Percentiles rank a stretch among this genome's conserved stretches.
phyloP scores from a whole-genome alignment of 208 protist species.

The Trypanosoma caninum region DNA sequence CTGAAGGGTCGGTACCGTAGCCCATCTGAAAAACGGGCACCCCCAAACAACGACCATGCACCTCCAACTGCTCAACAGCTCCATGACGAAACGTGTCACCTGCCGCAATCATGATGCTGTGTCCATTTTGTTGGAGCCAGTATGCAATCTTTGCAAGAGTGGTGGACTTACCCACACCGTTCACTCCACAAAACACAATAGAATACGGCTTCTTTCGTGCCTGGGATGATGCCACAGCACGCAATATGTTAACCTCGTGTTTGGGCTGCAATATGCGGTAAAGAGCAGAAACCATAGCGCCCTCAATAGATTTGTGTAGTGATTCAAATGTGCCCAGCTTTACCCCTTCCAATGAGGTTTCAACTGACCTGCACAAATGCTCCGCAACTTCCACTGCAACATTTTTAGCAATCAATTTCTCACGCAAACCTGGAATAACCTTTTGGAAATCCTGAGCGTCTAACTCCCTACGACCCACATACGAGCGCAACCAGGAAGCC shows the following conservation, averaged over 20 bases:
- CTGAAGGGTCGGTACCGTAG: conserved; percentile 96
- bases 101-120: conserved; percentile 95
- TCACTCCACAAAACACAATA: conserved; percentile 99
- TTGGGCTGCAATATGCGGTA: conserved; percentile 96
- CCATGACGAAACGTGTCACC: conserved; percentile 99
- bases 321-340: conserved; percentile 92
- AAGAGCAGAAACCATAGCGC: conserved; percentile 87
- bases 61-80: conserved; percentile 99
- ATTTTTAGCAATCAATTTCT: conserved; percentile 97
- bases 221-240: conserved; percentile 76
- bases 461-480: conserved; percentile 71
- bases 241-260: conserved; percentile 94
- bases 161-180: conserved; percentile 99
- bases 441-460: conserved; percentile 87
- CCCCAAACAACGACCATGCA: conserved; percentile 92
- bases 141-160: conserved; percentile 97
- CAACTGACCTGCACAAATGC: conserved; percentile 94
- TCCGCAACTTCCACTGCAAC: conserved; percentile 97
- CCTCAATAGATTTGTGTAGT: conserved; percentile 72
- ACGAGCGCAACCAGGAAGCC: conserved; percentile 70
- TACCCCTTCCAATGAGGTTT: conserved; percentile 87
- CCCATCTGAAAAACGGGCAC: conserved; percentile 95
- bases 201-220: conserved; percentile 90
- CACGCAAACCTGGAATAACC: conserved; percentile 88
- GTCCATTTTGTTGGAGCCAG: conserved; percentile 94